Evolutionary conservation across 495 filamentous ascomycete genomes (phyloP).

Genomic region (Podospora appendiculata): DNA sequence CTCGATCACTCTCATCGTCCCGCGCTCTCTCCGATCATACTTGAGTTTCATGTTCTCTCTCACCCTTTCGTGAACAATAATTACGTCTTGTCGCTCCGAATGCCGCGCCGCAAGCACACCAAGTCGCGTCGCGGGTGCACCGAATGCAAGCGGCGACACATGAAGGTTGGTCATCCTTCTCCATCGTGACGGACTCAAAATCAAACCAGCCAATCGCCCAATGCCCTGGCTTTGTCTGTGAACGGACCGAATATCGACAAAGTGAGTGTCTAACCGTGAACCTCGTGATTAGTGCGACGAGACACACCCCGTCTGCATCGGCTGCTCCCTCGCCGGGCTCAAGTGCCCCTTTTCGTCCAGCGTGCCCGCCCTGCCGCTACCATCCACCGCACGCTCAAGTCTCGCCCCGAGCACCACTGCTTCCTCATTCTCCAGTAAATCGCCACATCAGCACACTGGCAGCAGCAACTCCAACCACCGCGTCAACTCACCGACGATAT

Average conservation of each 20-base stretch:
- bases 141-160: constrained; percentile 27
- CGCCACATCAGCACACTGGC: neutral
- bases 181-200: too few species aligned
- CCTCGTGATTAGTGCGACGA: constrained; percentile 23
- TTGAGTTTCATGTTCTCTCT: too few species aligned
- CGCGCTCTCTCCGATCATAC: too few species aligned
- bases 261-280: too few species aligned
- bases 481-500: neutral
- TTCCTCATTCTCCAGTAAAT: neutral
- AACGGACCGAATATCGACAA: too few species aligned
- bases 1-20: too few species aligned
- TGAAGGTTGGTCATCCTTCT: constrained; percentile 3
- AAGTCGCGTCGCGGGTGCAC: constrained; percentile 16
- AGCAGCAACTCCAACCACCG: neutral
- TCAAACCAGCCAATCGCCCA: too few species aligned
- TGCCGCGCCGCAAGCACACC: constrained; percentile 12
- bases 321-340: constrained; percentile 14
- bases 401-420: neutral
- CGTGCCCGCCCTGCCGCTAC: neutral
- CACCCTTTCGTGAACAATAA: too few species aligned
- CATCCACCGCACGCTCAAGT: neutral
- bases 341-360: constrained; percentile 16
- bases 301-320: constrained; percentile 16
- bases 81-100: neutral
- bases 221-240: too few species aligned